These are phyloP conservation scores for Aspergillus indologenus DNA, from an alignment of 495 filamentous ascomycete species.

Conservation along the genomic window DNA sequence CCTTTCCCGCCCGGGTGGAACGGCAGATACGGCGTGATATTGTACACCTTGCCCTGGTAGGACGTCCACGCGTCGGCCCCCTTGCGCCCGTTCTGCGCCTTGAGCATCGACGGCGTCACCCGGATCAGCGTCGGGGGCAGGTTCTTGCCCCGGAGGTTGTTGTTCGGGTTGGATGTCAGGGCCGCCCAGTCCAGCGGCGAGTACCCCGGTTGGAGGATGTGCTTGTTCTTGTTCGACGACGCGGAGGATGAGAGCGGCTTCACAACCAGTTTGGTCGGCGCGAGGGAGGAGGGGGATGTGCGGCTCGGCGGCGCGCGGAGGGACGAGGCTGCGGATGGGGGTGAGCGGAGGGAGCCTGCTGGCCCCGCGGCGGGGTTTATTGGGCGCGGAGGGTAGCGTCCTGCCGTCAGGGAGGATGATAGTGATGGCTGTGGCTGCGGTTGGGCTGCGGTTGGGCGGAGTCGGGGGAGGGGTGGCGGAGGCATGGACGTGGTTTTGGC, in stretches of 20 bases:
- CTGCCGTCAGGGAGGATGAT: slow-evolving; percentile 10
- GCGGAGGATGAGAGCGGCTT: slow-evolving; percentile 31
- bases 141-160: slow-evolving; percentile 62
- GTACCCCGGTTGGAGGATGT: slow-evolving; percentile 74
- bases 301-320: slow-evolving; percentile 30
- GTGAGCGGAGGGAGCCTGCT: slow-evolving; percentile 25
- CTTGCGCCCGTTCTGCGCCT: slow-evolving; percentile 69
- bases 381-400: slow-evolving; percentile 24
- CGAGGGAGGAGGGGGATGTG: slow-evolving; percentile 34
- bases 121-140: slow-evolving; percentile 51
- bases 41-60: slow-evolving; percentile 85
- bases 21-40: slow-evolving; percentile 81
- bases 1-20: slow-evolving; percentile 92
- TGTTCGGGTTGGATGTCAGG: slow-evolving; percentile 59
- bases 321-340: slow-evolving; percentile 35
- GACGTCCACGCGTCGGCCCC: slow-evolving; percentile 86
- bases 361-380: neutral
- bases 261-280: slow-evolving; percentile 28
- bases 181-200: slow-evolving; percentile 95
- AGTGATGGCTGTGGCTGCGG: slow-evolving; percentile 14
- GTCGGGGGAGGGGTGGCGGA: slow-evolving; percentile 33
- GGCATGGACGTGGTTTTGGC: slow-evolving; percentile 35
- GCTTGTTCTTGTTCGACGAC: slow-evolving; percentile 56
- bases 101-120: slow-evolving; percentile 77
- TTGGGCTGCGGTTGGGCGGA: slow-evolving; percentile 24